Base-by-base conservation (phyloP, 305 asterid genomes). In the Withania somnifera region DNA sequence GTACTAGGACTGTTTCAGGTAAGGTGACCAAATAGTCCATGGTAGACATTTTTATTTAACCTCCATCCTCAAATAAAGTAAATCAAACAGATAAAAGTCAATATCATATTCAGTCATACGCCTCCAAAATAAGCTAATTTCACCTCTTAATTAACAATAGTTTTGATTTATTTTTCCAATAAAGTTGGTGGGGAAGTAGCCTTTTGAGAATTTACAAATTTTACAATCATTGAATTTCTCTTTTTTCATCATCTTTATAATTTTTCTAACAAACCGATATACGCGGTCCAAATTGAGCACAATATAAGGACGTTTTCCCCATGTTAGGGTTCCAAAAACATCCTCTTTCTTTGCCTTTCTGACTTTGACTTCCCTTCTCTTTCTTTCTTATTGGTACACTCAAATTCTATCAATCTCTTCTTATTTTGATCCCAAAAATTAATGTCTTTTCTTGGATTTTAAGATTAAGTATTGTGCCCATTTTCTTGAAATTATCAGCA, bases 201-300 rank as follows among this genome's bases (percentile, higher is more conserved):
- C 24, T 24, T 64, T 71, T 71, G 9, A 22, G 40, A 47, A 73
- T 26, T 24, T 73, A 5, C 38, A 17, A 14, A 3, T 47, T 14
- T 73, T 13, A 26, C 73, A 82, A 68, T 80, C 68, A 50, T 69
- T 69, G 22, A 42, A 28, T 42, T 26, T 75, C 19, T 20, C 26
- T 68, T 76, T 66, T 20, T 11, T 81, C 73, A 34, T 76, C 47
- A 68, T 82, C 24, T 14, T 2, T 60, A 32, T 86, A 7, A 32
- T n/a, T 34, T 82, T 79, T 80, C 85, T n/a, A 87, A 80, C 83
- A 77, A 83, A 85, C 84, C 84, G 64, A 78, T 63, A 63, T 87
- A 88, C 95, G 97, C 97, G 96, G 94, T 90, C 90, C 91, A 86
- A 84, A 87, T 88, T 83, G 20, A 78, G 83, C 90, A 88, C 92